phyloP scores from a whole-genome alignment of 768 basidiomycete genomes.

The Porpolomopsis calyptriformis region DNA sequence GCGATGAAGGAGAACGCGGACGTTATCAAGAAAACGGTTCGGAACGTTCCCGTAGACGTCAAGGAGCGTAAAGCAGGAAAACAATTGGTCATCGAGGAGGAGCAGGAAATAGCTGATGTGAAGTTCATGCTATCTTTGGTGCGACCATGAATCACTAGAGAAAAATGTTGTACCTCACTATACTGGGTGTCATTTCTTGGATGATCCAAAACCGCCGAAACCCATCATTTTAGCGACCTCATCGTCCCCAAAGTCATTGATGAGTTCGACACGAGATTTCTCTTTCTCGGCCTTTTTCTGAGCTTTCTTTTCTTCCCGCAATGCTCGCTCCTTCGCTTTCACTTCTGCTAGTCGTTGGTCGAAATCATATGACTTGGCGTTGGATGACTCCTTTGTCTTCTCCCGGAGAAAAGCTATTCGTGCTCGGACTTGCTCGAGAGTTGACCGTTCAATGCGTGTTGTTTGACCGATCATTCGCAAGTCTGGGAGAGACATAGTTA shows the following conservation, averaged over 20 bases:
- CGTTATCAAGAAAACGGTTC: conserved; percentile 62
- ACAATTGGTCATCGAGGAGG: conserved; percentile 66
- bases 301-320: conserved; percentile 65
- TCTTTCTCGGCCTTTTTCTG: conserved; percentile 73
- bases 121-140: conserved; percentile 68
- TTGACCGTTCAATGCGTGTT: conserved; percentile 82
- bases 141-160: conserved; percentile 29
- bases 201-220: conserved; percentile 79
- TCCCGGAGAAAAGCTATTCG: conserved; percentile 83
- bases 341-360: conserved; percentile 79
- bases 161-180: conserved; percentile 20
- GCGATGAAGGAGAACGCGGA: conserved; percentile 61
- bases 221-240: conserved; percentile 84
- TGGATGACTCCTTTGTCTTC: conserved; percentile 72
- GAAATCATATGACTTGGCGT: conserved; percentile 91
- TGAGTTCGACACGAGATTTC: conserved; percentile 55
- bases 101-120: conserved; percentile 73
- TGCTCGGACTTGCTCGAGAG: conserved; percentile 83
- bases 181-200: conserved; percentile 52
- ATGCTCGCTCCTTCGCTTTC: conserved; percentile 54
- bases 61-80: conserved; percentile 38
- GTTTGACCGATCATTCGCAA: conserved; percentile 91
- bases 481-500: conserved; percentile 39
- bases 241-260: conserved; percentile 40
- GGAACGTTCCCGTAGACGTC: conserved; percentile 56